phyloP scores from a whole-genome alignment of 1,139 yeast genomes.

The Candida sp. region DNA sequence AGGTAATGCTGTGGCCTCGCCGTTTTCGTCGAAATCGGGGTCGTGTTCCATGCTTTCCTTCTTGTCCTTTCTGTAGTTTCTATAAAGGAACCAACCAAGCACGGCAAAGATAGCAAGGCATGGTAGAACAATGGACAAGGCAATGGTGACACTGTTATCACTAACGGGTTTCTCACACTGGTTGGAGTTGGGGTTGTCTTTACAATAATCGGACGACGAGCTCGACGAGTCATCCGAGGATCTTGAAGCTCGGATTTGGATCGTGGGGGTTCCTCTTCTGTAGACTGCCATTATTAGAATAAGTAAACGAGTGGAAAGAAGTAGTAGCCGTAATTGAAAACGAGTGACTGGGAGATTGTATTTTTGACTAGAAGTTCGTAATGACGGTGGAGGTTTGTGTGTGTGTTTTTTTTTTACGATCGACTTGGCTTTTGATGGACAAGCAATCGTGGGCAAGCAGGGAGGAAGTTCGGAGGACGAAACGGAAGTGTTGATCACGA shows the following conservation, averaged over 20 bases:
- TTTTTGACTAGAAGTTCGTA: no score
- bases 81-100: slow-evolving; percentile 53
- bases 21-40: slow-evolving; percentile 74
- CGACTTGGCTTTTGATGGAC: no score
- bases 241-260: slow-evolving; percentile 12
- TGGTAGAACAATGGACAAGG: slow-evolving; percentile 71
- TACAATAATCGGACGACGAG: slow-evolving; percentile 18
- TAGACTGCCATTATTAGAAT: not conserved
- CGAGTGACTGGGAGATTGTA: not conserved
- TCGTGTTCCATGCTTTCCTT: slow-evolving; percentile 67
- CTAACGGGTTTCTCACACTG: slow-evolving; percentile 39
- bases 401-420: no score
- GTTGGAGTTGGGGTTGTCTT: slow-evolving; percentile 20
- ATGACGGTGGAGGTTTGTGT: no score
- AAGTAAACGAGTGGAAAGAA: not conserved
- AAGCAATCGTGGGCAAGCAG: no score
- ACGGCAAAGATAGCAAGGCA: slow-evolving; percentile 52
- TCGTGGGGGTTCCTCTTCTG: slow-evolving; percentile 9
- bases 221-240: slow-evolving; percentile 7
- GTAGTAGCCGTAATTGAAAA: not conserved
- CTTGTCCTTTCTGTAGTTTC: slow-evolving; percentile 63
- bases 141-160: slow-evolving; percentile 52
- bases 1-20: slow-evolving; percentile 75
- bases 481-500: no score
- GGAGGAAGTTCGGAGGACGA: no score